A percentile compares a stretch with the other conserved stretches of the same genome.
phyloP scores from a whole-genome alignment of 371 early-diverging fungal species.

The Circinella umbellata region DNA sequence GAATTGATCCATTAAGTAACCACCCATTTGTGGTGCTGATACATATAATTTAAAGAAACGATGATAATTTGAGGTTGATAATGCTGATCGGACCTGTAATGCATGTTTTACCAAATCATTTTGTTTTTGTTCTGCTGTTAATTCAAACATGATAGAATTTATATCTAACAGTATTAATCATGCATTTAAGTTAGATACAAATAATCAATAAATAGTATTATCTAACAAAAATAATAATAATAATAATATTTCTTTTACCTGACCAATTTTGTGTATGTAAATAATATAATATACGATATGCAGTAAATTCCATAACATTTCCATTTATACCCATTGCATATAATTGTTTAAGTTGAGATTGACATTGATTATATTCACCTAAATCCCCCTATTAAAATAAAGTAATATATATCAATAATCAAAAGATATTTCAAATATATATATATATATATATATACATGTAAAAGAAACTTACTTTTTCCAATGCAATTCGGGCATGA shows the following conservation, averaged over 20 bases:
- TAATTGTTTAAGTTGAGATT: slow-evolving; percentile 90
- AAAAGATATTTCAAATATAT: neutral
- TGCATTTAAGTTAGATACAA: neutral
- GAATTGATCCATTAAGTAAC: slow-evolving; percentile 90
- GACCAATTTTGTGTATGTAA: slow-evolving; percentile 84
- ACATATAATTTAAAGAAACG: slow-evolving; percentile 79
- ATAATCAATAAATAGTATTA: no score
- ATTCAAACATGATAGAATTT: slow-evolving; percentile 68
- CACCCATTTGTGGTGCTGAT: slow-evolving; percentile 83
- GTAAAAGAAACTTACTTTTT: slow-evolving; percentile 67
- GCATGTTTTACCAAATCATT: slow-evolving; percentile 80
- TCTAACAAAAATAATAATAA: no score
- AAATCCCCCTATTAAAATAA: slow-evolving; percentile 73
- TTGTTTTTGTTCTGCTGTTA: slow-evolving; percentile 65
- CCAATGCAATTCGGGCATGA: slow-evolving; percentile 94
- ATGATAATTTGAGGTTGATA: slow-evolving; percentile 84
- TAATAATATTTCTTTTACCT: slow-evolving; percentile 48
- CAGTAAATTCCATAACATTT: slow-evolving; percentile 83
- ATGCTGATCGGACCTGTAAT: slow-evolving; percentile 76
- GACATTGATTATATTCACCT: slow-evolving; percentile 97
- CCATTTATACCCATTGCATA: slow-evolving; percentile 75
- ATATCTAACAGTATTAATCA: slow-evolving; percentile 58
- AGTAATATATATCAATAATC: neutral
- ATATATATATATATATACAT: no score
- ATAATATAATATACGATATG: slow-evolving; percentile 91